Conservation (phyloP, 257 asterid species). For the Nicotiana tabacum region DNA sequence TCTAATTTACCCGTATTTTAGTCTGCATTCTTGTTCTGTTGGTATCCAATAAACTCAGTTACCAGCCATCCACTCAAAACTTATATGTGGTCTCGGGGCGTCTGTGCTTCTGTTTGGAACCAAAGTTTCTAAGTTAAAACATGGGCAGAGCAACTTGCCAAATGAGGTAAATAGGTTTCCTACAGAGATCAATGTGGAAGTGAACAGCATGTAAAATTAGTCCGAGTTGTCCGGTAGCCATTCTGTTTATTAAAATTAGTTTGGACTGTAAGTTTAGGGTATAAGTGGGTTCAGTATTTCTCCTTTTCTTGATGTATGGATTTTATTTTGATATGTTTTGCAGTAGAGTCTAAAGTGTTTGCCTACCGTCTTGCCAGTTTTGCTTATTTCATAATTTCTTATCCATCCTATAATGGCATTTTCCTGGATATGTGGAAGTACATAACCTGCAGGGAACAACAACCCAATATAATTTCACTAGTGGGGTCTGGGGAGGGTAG, state of each 20-base stretch:
- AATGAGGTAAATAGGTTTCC: not conserved
- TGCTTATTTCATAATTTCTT: not conserved
- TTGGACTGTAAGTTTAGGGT: not conserved
- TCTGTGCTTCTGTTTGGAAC: not conserved
- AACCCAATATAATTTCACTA: no score
- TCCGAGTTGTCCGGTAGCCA: not conserved
- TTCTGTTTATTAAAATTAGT: not conserved
- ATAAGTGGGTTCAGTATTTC: not conserved
- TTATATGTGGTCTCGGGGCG: not conserved
- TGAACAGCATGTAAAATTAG: not conserved
- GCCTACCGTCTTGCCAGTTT: not conserved
- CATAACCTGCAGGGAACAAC: no score
- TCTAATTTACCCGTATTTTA: not conserved
- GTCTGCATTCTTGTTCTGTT: not conserved
- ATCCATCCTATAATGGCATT: no score
- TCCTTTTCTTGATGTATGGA: not conserved
- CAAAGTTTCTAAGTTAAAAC: not conserved
- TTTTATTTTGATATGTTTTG: not conserved
- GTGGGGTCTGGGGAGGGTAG: no score
- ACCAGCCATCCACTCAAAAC: not conserved
- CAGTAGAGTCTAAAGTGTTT: not conserved
- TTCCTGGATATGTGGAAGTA: no score
- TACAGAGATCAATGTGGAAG: not conserved
- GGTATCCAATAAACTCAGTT: conserved; percentile 10
- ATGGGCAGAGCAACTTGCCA: not conserved